Evolutionary conservation across 108 stramenopile genomes (phyloP).

Genomic region (Skeletonema menzelii): DNA sequence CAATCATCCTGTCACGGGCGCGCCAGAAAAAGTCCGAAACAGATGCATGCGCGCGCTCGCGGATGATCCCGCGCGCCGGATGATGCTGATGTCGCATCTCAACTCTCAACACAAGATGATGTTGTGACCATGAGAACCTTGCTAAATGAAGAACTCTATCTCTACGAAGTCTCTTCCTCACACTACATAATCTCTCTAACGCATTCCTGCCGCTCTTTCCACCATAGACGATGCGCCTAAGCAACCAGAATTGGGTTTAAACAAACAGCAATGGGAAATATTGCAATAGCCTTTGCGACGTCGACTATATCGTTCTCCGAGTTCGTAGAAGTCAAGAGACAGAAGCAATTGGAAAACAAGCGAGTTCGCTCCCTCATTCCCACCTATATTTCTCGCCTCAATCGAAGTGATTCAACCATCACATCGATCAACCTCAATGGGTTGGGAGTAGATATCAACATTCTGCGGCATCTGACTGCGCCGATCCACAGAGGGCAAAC

Average conservation of each 20-base stretch:
- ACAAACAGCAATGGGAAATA: constrained; percentile 23
- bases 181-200: background rate
- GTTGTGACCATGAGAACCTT: too few relatives aligned
- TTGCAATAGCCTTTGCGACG: constrained; percentile 28
- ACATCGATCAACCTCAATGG: constrained; percentile 31
- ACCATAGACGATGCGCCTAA: too few relatives aligned
- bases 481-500: constrained; percentile 11
- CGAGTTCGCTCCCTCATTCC: constrained; percentile 33
- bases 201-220: background rate
- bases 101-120: too few relatives aligned
- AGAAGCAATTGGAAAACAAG: constrained; percentile 8
- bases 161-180: too few relatives aligned
- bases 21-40: too few relatives aligned
- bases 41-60: too few relatives aligned
- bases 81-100: too few relatives aligned
- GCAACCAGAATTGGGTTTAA: too few relatives aligned
- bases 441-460: constrained; percentile 21
- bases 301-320: constrained; percentile 11
- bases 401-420: constrained; percentile 15
- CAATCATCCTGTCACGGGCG: too few relatives aligned
- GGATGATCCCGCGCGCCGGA: too few relatives aligned
- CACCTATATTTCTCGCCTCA: constrained; percentile 12
- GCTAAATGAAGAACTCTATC: too few relatives aligned
- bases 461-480: constrained; percentile 14
- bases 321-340: constrained; percentile 11